These are phyloP conservation scores for Gaertneriomyces sp. DNA, from an alignment of 192 early-diverging fungal species.

Conservation along the genomic window DNA sequence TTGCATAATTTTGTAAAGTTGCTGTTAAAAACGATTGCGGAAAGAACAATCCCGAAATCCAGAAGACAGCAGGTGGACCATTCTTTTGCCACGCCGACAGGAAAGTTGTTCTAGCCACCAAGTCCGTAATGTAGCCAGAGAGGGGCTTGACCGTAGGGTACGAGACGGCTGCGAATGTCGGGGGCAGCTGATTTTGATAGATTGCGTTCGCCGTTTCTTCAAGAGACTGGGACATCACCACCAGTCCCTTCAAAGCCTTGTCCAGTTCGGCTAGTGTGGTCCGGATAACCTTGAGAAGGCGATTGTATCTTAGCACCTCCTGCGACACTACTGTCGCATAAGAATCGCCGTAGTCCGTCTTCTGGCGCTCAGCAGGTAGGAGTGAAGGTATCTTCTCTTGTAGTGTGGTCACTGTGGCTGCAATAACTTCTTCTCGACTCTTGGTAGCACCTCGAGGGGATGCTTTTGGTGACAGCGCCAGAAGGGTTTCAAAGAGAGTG, in stretches of 20 bases:
- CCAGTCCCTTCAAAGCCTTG: slow-evolving; percentile 55
- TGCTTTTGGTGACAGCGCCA: slow-evolving; percentile 51
- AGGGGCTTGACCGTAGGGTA: slow-evolving; percentile 58
- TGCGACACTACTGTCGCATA: slow-evolving; percentile 49
- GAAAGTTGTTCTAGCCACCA: slow-evolving; percentile 50
- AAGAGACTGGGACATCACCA: slow-evolving; percentile 54
- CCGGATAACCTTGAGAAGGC: slow-evolving; percentile 49
- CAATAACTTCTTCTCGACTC: slow-evolving; percentile 42
- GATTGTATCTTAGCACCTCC: slow-evolving; percentile 61
- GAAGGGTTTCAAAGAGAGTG: slow-evolving; percentile 51
- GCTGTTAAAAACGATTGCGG: slow-evolving; percentile 61
- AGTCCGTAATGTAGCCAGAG: slow-evolving; percentile 51
- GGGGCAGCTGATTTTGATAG: slow-evolving; percentile 55
- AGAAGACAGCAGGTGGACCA: slow-evolving; percentile 54
- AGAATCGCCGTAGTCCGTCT: no score
- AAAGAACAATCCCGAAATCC: slow-evolving; percentile 63
- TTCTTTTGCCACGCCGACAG: slow-evolving; percentile 58
- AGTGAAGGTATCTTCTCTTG: no score
- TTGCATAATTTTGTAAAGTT: slow-evolving; percentile 57
- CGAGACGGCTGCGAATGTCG: slow-evolving; percentile 50
- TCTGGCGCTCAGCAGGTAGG: no score
- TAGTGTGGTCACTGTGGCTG: no score
- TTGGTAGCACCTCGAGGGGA: slow-evolving; percentile 43
- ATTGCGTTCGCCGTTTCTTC: slow-evolving; percentile 57
- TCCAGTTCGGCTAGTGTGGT: slow-evolving; percentile 46